Evolutionary conservation across 192 early-diverging fungal genomes (phyloP).

Genomic region (Gamsiella multidivaricata): DNA sequence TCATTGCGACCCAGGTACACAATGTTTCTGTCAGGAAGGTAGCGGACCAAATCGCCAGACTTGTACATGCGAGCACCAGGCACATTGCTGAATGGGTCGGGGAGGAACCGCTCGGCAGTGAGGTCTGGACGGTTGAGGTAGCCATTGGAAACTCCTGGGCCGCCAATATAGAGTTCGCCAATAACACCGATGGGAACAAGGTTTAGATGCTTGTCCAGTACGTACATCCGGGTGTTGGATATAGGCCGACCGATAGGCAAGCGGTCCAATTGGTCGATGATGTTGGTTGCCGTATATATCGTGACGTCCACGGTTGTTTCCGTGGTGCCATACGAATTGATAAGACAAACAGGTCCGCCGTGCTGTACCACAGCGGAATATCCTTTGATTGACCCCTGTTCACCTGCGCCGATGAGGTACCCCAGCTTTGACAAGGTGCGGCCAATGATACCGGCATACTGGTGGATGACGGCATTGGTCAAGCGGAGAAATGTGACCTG

Average conservation of each 20-base stretch:
- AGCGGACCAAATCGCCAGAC: constrained; percentile 40
- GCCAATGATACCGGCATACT: too few species aligned
- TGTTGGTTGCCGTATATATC: too few species aligned
- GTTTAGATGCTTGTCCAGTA: constrained; percentile 22
- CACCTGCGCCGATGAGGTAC: too few species aligned
- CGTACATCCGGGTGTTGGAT: constrained; percentile 16
- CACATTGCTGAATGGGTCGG: constrained; percentile 39
- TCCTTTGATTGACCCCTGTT: too few species aligned
- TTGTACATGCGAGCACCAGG: constrained; percentile 21
- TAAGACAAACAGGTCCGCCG: too few species aligned
- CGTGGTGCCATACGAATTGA: too few species aligned
- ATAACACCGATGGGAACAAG: constrained; percentile 42
- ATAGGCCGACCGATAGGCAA: constrained; percentile 33
- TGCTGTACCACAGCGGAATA: too few species aligned
- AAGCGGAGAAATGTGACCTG: too few species aligned
- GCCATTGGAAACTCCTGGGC: constrained; percentile 36
- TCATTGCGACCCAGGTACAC: constrained; percentile 47
- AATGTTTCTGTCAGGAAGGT: constrained; percentile 36
- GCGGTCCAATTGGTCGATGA: background rate
- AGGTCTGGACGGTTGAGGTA: constrained; percentile 52
- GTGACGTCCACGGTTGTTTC: too few species aligned
- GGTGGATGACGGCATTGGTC: too few species aligned
- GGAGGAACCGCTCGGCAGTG: constrained; percentile 39
- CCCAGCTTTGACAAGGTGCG: too few species aligned
- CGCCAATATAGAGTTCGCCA: constrained; percentile 54